Percentiles rank a stretch among this genome's conserved stretches.
Evolutionary conservation across 805 yeast genomes (phyloP).

Genomic region (Diddensiella caesifluorescens): DNA sequence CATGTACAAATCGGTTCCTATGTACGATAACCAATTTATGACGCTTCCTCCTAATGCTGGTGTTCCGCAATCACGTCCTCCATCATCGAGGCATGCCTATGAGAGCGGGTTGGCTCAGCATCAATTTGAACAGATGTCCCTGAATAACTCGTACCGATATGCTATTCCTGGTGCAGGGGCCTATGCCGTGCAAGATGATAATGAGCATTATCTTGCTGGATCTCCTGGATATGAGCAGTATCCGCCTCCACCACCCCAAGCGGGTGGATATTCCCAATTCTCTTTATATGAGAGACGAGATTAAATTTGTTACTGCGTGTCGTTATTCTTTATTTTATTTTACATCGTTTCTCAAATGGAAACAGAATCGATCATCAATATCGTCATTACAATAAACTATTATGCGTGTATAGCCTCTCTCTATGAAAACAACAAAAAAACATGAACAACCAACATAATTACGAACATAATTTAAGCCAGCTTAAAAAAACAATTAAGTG

Average conservation of each 20-base stretch:
- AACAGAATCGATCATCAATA: too few relatives aligned
- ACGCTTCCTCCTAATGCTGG: not conserved
- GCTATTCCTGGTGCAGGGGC: slow-evolving; percentile 1
- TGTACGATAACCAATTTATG: not conserved
- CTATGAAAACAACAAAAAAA: too few relatives aligned
- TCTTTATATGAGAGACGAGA: slow-evolving; percentile 1
- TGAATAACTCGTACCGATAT: slow-evolving; percentile 5
- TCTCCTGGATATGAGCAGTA: not conserved
- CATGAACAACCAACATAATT: too few relatives aligned
- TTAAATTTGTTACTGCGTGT: too few relatives aligned
- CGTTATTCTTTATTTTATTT: too few relatives aligned
- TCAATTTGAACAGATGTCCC: slow-evolving; percentile 15
- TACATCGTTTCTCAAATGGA: too few relatives aligned
- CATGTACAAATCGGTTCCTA: not conserved
- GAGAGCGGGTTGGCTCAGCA: slow-evolving; percentile 11
- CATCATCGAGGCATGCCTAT: not conserved
- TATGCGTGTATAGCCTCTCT: too few relatives aligned
- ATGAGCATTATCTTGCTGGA: slow-evolving; percentile 3
- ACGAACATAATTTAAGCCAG: too few relatives aligned
- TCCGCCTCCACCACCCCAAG: not conserved
- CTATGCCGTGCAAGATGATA: not conserved
- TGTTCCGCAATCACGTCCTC: not conserved
- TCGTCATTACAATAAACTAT: too few relatives aligned
- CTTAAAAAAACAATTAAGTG: too few relatives aligned
- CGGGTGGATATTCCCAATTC: slow-evolving; percentile 5